Base-by-base conservation (phyloP, 495 filamentous ascomycete species). In the Aspergillus cavernicola region DNA sequence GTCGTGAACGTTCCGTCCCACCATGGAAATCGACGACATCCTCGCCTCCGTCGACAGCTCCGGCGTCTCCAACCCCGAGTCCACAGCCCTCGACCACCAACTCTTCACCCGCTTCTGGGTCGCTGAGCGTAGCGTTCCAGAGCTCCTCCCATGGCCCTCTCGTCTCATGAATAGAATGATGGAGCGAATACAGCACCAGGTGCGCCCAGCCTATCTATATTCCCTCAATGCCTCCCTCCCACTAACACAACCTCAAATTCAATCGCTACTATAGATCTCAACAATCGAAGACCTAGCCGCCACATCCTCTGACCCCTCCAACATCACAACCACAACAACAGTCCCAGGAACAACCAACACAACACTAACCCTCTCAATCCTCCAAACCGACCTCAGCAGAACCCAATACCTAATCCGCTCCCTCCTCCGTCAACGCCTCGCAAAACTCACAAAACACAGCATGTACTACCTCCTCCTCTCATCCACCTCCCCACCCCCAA, bases 381-480 rank as follows among this genome's bases (percentile, higher is more conserved):
- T 97, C 50, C 93, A 98, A 75, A 97, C 95, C 22, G 93, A 98
- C 75, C 83, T 97, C 43, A 88, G 96, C 67, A 77, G 93, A 33
- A 92, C 86, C 68, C 95, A 95, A 74, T 97, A 87, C 64, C 76
- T 97, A 31, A 77, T 97, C 31, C 83, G 93, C 52, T 86, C 84
- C n/a, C 85, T 89, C 54, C 76, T 97, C 36, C 80, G 93, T 41
- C 81, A 86, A n/a, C 78, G 93, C 24, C 84, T 98, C 35, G 79
- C 89, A 16, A 98, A 98, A 66, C 64, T 79, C 50, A 69, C 74
- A 38, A 68, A 66, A 53, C 60, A 72, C 59, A 68, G 67, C 62
- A 73, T 71, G 66, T 64, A 73, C 60, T 74, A 70, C 63, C 65
- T 65, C 65, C 47, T 57, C 86, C 80, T 89, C 90, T 62, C 85